Evolutionary conservation across 805 yeast genomes (phyloP).

Genomic region (Kuraishia hungarica): DNA sequence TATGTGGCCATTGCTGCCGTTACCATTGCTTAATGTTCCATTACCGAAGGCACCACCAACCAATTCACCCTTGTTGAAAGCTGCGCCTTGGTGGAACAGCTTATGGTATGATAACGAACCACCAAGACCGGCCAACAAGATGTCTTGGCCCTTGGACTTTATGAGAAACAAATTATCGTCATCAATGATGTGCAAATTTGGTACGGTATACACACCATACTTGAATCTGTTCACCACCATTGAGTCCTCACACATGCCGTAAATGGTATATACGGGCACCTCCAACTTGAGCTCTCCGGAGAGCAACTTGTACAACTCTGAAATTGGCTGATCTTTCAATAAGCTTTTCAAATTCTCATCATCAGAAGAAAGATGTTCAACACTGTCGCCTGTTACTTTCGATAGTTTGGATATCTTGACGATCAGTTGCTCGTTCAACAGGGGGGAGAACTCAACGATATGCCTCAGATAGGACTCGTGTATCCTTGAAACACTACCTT

Average conservation of each 20-base stretch:
- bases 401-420: conserved; percentile 45
- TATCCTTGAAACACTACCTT: conserved; percentile 41
- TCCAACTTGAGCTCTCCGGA: conserved; percentile 30
- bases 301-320: conserved; percentile 43
- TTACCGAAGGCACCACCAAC: conserved; percentile 16
- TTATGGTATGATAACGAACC: conserved; percentile 62
- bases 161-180: conserved; percentile 41
- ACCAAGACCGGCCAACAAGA: conserved; percentile 63
- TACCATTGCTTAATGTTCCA: background rate
- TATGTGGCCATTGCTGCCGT: conserved; percentile 9
- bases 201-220: conserved; percentile 39
- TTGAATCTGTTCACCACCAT: conserved; percentile 55
- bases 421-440: conserved; percentile 39
- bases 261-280: conserved; percentile 70
- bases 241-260: conserved; percentile 72
- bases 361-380: conserved; percentile 27
- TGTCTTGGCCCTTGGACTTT: conserved; percentile 30
- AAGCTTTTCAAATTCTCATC: conserved; percentile 25
- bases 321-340: conserved; percentile 29
- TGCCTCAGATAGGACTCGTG: conserved; percentile 54
- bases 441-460: conserved; percentile 58
- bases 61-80: conserved; percentile 22
- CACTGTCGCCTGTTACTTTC: conserved; percentile 31
- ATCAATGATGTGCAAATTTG: conserved; percentile 55
- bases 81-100: conserved; percentile 58